Evolutionary conservation across 2,329 filamentous ascomycete species (phyloP).

Genomic region (Aspergillus sp.): DNA sequence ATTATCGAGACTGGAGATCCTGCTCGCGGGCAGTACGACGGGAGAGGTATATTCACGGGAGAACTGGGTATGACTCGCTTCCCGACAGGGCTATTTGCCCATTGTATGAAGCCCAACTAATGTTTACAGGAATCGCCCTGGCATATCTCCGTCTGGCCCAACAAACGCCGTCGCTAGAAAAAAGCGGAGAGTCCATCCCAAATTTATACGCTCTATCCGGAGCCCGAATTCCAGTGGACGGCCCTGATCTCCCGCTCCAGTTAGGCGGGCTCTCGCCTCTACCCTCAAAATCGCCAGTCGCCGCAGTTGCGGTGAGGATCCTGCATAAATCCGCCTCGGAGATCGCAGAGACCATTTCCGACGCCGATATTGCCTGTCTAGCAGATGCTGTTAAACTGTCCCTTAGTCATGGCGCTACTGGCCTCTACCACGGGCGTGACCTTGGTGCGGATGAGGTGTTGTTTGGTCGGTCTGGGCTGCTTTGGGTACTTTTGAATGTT

Average conservation of each 20-base stretch:
- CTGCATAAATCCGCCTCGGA: constrained; percentile 16
- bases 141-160: constrained; percentile 40
- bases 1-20: not conserved
- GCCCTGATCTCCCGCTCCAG: constrained; percentile 25
- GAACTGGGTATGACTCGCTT: not conserved
- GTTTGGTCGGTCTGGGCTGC: constrained; percentile 39
- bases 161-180: constrained; percentile 29
- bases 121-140: constrained; percentile 32
- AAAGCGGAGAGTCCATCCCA: constrained; percentile 12
- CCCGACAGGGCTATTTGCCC: not conserved
- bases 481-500: constrained; percentile 38
- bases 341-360: constrained; percentile 18
- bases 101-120: not conserved
- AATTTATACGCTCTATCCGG: constrained; percentile 29
- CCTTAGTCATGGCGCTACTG: constrained; percentile 26
- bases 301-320: constrained; percentile 29
- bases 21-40: not conserved
- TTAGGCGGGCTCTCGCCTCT: constrained; percentile 35
- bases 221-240: constrained; percentile 26
- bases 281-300: constrained; percentile 30
- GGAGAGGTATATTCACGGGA: constrained; percentile 2
- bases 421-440: constrained; percentile 23
- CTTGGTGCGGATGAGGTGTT: constrained; percentile 41
- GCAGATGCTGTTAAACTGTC: constrained; percentile 29
- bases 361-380: constrained; percentile 31